These are phyloP conservation scores for Carnegiea gigantea DNA, from an alignment of 179 eudicot genomes.

Conservation along the genomic window DNA sequence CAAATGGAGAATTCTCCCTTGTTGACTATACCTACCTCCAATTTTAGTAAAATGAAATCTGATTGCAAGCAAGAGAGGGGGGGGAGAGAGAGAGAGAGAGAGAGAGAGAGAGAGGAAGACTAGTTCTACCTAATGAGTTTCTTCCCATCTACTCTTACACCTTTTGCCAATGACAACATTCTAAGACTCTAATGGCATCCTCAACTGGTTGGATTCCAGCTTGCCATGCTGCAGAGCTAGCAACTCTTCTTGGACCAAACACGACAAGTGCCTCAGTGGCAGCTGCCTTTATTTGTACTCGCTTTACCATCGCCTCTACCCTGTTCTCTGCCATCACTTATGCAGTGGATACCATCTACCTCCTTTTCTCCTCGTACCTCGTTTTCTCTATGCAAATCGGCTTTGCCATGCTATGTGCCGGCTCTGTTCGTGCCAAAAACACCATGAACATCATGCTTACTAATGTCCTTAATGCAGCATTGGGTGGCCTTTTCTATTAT, in stretches of 20 bases:
- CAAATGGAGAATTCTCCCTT: background rate
- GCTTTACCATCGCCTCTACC: slow-evolving; percentile 26
- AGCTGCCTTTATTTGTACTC: slow-evolving; percentile 29
- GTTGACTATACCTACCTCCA: background rate
- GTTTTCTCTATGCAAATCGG: slow-evolving; percentile 36
- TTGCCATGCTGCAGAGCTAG: slow-evolving; percentile 1
- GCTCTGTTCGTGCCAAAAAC: slow-evolving; percentile 32
- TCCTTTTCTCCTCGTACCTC: slow-evolving; percentile 38
- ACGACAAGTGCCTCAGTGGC: slow-evolving; percentile 20
- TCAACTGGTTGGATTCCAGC: background rate
- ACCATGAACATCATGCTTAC: slow-evolving; percentile 25
- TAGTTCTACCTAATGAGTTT: background rate
- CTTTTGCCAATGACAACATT: too few relatives aligned
- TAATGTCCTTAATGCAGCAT: slow-evolving; percentile 29
- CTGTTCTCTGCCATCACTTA: slow-evolving; percentile 4
- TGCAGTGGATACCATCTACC: slow-evolving; percentile 22
- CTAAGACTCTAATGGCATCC: background rate
- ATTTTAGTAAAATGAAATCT: background rate
- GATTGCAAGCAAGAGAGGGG: background rate
- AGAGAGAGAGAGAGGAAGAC: background rate
- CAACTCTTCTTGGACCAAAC: slow-evolving; percentile 20
- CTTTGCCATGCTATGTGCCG: slow-evolving; percentile 34
- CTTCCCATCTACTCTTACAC: too few relatives aligned
- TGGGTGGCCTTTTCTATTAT: slow-evolving; percentile 27
- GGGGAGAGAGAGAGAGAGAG: background rate